Evolutionary conservation across 23 red algal species (phyloP), one percentile per base, ranked within the genome.

Genomic region (Agarophyton chilense): DNA sequence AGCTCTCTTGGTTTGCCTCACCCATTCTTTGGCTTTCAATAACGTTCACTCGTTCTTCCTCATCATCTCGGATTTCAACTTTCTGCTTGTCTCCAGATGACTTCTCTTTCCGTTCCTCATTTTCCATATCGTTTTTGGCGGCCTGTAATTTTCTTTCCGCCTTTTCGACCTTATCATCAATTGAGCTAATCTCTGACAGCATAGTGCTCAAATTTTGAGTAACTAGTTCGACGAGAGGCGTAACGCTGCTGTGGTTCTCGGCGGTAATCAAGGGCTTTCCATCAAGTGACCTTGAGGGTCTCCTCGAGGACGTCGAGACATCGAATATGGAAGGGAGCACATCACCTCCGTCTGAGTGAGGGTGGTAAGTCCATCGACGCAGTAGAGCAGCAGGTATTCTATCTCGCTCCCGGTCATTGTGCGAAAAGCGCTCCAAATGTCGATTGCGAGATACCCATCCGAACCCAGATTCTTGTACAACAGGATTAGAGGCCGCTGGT

Each of bases 331-430:
- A 35, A 28, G 68, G 85, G 17, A 89, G 71, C 16, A 50, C 45
- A 56, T 89, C 85, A 19, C 85, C 85, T 25, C 85, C 70, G 18
- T 47, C 67, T 21, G 73, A 60, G 4, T 33, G 35, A 4, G 85
- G 85, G 9, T 89, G 63, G 49, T 89, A 89, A 67, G 55, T 58
- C 85, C 85, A 89, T 10, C 85, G 63, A 24, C 53, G 63, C 34
- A 79, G 53, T 22, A 89, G 38, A 10, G 61, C 70, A 24, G 52
- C 46, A 22, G 85, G 68, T 4, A 89, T 65, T 50, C 71, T 79
- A 6, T 89, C 72, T 38, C 85, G 33, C 46, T 80, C 77, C 49
- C 32, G 8, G 36, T 89, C 85, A 25, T 45, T 26, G 10, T 52
- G 55, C n/a, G 67, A 32, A 60, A 74, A 65, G 13, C 85, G 43